A percentile compares a stretch with the other conserved stretches of the same genome.
Evolutionary conservation across 2,329 filamentous ascomycete species (phyloP).

Genomic region (Arthrobotrys entomopaga): DNA sequence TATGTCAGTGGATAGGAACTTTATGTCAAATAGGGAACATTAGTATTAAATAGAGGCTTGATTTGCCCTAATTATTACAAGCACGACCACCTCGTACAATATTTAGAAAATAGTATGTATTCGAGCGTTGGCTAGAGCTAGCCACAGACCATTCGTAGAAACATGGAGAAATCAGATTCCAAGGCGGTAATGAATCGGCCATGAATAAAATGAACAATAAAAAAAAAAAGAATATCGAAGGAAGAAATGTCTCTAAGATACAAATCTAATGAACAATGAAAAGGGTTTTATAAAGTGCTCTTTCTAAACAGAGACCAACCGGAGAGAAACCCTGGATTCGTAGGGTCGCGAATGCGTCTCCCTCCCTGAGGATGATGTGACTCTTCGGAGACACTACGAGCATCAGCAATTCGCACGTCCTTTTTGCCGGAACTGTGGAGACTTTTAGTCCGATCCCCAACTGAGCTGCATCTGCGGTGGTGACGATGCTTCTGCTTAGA

Average conservation of each 20-base stretch:
- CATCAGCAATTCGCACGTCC: background rate
- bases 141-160: no score
- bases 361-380: background rate
- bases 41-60: no score
- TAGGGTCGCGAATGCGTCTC: background rate
- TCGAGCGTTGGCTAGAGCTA: no score
- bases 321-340: conserved; percentile 4
- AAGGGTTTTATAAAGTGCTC: conserved; percentile 6
- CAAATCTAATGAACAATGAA: background rate
- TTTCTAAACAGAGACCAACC: conserved; percentile 40
- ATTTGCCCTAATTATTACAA: no score
- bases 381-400: background rate
- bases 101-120: no score
- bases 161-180: no score
- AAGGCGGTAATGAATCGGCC: no score
- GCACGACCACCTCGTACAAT: no score
- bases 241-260: background rate
- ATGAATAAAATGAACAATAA: background rate
- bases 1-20: no score
- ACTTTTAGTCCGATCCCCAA: background rate
- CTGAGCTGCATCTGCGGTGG: conserved; percentile 1
- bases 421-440: background rate
- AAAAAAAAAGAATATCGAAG: background rate
- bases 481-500: conserved; percentile 9
- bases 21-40: no score